phyloP scores from a whole-genome alignment of 2,329 filamentous ascomycete genomes.

The Exophiala viscosa region DNA sequence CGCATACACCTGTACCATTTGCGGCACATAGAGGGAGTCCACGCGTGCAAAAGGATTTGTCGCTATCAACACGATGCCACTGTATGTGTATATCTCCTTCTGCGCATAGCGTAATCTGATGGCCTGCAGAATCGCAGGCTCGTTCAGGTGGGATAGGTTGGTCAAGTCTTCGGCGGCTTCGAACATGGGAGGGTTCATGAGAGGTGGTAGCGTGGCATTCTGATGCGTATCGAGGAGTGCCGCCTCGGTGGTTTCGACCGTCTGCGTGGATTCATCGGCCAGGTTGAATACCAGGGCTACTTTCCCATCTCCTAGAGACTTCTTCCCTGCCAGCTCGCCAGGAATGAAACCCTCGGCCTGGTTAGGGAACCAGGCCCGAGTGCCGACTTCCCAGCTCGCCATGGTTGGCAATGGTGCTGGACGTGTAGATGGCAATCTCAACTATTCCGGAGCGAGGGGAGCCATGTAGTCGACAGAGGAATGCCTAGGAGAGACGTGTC shows the following conservation, averaged over 20 bases:
- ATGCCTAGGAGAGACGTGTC: constrained; percentile 20
- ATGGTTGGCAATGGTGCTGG: constrained; percentile 72
- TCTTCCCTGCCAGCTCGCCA: constrained; percentile 87
- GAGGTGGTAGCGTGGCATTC: constrained; percentile 71
- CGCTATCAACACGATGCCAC: constrained; percentile 95
- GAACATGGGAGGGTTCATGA: constrained; percentile 98
- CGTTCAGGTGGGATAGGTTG: constrained; percentile 95
- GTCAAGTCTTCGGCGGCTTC: constrained; percentile 98
- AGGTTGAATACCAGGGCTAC: constrained; percentile 71
- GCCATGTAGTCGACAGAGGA: constrained; percentile 22
- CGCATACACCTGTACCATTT: constrained; percentile 99
- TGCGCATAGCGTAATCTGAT: constrained; percentile 96
- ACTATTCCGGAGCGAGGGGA: constrained; percentile 17
- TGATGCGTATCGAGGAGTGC: constrained; percentile 67
- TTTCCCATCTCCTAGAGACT: constrained; percentile 75
- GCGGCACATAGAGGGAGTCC: constrained; percentile 95
- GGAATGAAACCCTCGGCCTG: constrained; percentile 93
- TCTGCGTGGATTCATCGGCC: constrained; percentile 80
- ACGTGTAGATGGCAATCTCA: constrained; percentile 19
- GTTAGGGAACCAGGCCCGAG: constrained; percentile 97
- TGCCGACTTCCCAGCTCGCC: constrained; percentile 77
- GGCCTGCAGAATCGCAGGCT: constrained; percentile 94
- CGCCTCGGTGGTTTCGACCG: constrained; percentile 70
- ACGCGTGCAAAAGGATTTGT: constrained; percentile 97
- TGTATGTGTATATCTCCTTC: constrained; percentile 99